Evolutionary conservation across 768 basidiomycete species (phyloP).

Genomic region (Calocybe indica): DNA sequence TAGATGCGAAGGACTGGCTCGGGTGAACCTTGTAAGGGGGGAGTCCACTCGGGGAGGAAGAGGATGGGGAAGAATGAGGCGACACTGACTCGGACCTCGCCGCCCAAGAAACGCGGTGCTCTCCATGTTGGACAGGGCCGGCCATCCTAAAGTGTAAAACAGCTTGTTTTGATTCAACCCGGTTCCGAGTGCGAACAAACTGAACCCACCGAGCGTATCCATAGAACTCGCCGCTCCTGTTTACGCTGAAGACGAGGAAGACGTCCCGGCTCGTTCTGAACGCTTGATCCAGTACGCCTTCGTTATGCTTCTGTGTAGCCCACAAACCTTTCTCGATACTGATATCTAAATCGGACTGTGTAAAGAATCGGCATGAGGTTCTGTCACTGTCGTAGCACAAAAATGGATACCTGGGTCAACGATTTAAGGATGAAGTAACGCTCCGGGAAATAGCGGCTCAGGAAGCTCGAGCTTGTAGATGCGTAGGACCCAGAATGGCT

Average conservation of each 20-base stretch:
- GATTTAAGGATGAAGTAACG: conserved; percentile 95
- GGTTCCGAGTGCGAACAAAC: neutral
- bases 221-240: conserved; percentile 92
- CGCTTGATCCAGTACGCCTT: conserved; percentile 86
- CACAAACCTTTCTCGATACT: conserved; percentile 77
- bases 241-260: conserved; percentile 86
- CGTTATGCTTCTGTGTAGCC: conserved; percentile 93
- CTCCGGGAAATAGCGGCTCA: conserved; percentile 71
- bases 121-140: conserved; percentile 50
- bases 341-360: conserved; percentile 69
- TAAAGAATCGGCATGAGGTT: neutral
- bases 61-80: too few relatives aligned
- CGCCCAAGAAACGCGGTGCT: conserved; percentile 54
- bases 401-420: conserved; percentile 57
- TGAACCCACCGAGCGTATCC: conserved; percentile 74
- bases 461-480: conserved; percentile 80
- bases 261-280: conserved; percentile 89
- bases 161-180: conserved; percentile 1
- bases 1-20: too few relatives aligned
- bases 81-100: conserved; percentile 20
- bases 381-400: neutral
- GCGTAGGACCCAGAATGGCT: conserved; percentile 65
- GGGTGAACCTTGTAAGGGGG: too few relatives aligned
- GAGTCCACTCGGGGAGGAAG: too few relatives aligned
- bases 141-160: conserved; percentile 49